Evolutionary conservation across 495 filamentous ascomycete species (phyloP).

Genomic region (Amphirosellinia nigrospora): DNA sequence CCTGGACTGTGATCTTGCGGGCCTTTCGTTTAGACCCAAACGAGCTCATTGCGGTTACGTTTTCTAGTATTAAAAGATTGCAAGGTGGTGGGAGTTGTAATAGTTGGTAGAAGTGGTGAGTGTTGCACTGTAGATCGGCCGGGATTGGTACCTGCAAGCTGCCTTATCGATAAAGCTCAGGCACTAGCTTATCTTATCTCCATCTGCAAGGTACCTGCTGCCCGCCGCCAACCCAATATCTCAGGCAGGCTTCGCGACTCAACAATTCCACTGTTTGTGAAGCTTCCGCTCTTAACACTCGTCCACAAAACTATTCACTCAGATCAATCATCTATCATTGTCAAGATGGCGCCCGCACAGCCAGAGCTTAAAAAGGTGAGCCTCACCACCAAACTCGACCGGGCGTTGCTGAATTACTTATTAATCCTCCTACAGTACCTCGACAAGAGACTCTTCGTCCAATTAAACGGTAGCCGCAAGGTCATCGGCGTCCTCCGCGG

Average conservation of each 20-base stretch:
- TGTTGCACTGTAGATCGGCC: not conserved
- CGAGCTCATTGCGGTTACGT: slow-evolving; percentile 62
- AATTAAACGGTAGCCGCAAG: slow-evolving; percentile 96
- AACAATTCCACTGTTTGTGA: slow-evolving; percentile 13
- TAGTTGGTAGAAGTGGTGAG: not conserved
- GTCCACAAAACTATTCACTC: slow-evolving; percentile 16
- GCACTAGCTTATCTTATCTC: slow-evolving; percentile 22
- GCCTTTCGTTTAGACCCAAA: slow-evolving; percentile 74
- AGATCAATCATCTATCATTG: slow-evolving; percentile 17
- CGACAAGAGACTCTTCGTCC: slow-evolving; percentile 97
- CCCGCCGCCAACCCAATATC: not conserved
- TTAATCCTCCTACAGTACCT: slow-evolving; percentile 73
- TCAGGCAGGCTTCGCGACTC: slow-evolving; percentile 8
- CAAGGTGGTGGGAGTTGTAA: not conserved
- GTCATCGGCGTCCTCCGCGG: slow-evolving; percentile 93
- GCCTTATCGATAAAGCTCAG: slow-evolving; percentile 19
- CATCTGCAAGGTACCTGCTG: not conserved
- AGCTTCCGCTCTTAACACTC: slow-evolving; percentile 10
- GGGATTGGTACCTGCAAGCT: not conserved
- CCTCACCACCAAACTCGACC: not conserved
- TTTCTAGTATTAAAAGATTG: not conserved
- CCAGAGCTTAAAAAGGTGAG: slow-evolving; percentile 96
- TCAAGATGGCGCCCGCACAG: slow-evolving; percentile 96
- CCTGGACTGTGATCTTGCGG: slow-evolving; percentile 73
- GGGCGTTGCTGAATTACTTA: slow-evolving; percentile 21